Evolutionary conservation across 2,329 filamentous ascomycete genomes (phyloP), one percentile per base, ranked within the genome.

Genomic region (Aspergillus quadrilineatus): DNA sequence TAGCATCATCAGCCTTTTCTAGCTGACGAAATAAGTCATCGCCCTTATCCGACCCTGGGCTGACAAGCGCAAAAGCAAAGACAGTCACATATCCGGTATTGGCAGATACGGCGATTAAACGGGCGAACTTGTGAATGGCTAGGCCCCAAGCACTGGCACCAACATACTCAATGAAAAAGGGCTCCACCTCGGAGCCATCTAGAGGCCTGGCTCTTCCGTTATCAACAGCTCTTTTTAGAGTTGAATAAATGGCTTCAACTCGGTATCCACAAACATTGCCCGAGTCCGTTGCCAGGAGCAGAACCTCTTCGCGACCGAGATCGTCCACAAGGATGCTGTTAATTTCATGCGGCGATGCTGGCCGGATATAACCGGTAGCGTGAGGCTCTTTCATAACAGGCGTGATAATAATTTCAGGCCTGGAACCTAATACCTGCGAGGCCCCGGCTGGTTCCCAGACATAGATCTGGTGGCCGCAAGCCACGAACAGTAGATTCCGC

Each of bases 91-190:
- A 67, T 22, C 79, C 77, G 0, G 81, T 83, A 69, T 99, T 99
- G 0, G 89, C 86, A 64, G 89, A 90, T 39, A 95, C 87, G 0
- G 93, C 94, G 60, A 99, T 88, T 59, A 97, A 78, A 0, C 92
- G 85, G n/a, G 90, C 90, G 60, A 86, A 78, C 59, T 85, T 82
- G 70, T 97, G 93, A 9, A 96, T 82, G 6, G 91, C 88, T 47
- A 96, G 74, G 0, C 93, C 94, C 94, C 94, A 99, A 2, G 92
- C 93, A 58, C 90, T 93, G 26, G 75, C 77, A 1, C 84, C 84
- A 2, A 96, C 91, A 68, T 89, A 92, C 37, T 89, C 83, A 57
- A 85, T 84, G 56, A 96, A 89, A 67, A 96, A 89, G 1, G 76
- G 74, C 15, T 69, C 68, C 14, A 79, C 65, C 48, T 72, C 69